A percentile compares a stretch with the other conserved stretches of the same genome.
phyloP scores from a whole-genome alignment of 805 yeast genomes.

The Wickerhamiella slavikovae region DNA sequence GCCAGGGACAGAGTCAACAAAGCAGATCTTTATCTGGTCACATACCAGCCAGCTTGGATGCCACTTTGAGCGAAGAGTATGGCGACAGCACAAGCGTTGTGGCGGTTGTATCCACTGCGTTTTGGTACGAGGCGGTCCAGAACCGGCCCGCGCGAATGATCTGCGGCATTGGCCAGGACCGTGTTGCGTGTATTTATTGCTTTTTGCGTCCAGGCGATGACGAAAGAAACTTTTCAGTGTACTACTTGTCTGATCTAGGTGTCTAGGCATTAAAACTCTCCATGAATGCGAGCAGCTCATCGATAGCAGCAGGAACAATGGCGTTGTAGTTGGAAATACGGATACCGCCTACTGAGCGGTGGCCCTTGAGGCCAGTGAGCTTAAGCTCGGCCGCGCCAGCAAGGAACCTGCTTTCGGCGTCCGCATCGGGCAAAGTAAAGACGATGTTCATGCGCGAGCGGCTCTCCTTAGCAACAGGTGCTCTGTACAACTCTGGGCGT shows the following conservation, averaged over 20 bases:
- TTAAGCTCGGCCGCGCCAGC: constrained; percentile 37
- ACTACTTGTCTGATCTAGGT: not conserved
- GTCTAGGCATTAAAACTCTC: constrained; percentile 3
- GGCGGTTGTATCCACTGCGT: no score
- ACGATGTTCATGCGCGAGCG: constrained; percentile 90
- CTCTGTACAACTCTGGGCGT: constrained; percentile 39
- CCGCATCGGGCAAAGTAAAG: constrained; percentile 50
- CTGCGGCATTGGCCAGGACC: constrained; percentile 1
- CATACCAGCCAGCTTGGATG: no score
- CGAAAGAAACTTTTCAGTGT: not conserved
- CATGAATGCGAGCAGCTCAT: constrained; percentile 6
- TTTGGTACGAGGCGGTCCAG: no score
- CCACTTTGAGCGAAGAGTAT: no score
- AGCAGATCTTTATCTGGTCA: no score
- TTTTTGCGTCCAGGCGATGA: not conserved
- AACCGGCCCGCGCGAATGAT: no score
- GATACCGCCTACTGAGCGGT: constrained; percentile 92
- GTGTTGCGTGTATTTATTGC: constrained; percentile 1
- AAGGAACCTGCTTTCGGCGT: constrained; percentile 45
- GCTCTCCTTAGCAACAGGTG: constrained; percentile 40
- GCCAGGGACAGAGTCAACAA: no score
- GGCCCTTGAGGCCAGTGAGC: constrained; percentile 77
- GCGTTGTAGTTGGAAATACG: constrained; percentile 90
- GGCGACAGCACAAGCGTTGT: no score
- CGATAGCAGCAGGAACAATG: constrained; percentile 28